These are phyloP conservation scores for Penicillium taxi DNA, from an alignment of 495 filamentous ascomycete species.

Conservation along the genomic window DNA sequence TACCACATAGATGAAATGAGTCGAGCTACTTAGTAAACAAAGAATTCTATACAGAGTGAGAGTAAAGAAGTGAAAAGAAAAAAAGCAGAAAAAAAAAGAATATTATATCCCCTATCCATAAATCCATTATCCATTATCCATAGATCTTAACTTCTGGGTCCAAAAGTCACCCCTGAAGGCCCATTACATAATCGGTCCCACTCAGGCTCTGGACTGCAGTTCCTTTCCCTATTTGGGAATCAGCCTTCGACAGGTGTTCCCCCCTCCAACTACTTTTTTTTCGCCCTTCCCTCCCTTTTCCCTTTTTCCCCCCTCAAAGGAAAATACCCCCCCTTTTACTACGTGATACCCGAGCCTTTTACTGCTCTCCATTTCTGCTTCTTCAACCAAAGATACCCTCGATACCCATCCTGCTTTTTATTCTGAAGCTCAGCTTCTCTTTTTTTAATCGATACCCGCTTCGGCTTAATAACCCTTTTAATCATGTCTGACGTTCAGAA, in stretches of 20 bases:
- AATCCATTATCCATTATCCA: background rate
- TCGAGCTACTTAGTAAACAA: no score
- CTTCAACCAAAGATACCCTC: conserved; percentile 40
- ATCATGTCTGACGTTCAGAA: conserved; percentile 48
- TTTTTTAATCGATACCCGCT: conserved; percentile 28
- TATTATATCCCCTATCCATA: background rate
- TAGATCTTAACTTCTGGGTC: no score
- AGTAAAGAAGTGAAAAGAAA: no score
- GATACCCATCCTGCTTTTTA: conserved; percentile 28
- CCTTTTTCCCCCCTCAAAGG: conserved; percentile 19
- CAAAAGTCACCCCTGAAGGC: conserved; percentile 6
- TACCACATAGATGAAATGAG: no score
- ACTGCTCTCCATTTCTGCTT: conserved; percentile 36
- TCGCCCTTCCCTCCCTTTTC: conserved; percentile 23
- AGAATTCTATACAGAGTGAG: no score
- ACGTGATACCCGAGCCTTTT: conserved; percentile 44
- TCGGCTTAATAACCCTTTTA: conserved; percentile 21
- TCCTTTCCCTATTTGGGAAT: conserved; percentile 28
- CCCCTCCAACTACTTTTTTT: conserved; percentile 24
- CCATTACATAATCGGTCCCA: conserved; percentile 11
- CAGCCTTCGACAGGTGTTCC: conserved; percentile 21
- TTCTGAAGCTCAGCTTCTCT: conserved; percentile 22
- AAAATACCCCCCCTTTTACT: conserved; percentile 20
- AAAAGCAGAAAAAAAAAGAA: background rate
- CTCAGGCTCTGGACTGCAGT: conserved; percentile 31